Evolutionary conservation across 106 monocot genomes (phyloP).

Genomic region (Phalaenopsis equestris): DNA sequence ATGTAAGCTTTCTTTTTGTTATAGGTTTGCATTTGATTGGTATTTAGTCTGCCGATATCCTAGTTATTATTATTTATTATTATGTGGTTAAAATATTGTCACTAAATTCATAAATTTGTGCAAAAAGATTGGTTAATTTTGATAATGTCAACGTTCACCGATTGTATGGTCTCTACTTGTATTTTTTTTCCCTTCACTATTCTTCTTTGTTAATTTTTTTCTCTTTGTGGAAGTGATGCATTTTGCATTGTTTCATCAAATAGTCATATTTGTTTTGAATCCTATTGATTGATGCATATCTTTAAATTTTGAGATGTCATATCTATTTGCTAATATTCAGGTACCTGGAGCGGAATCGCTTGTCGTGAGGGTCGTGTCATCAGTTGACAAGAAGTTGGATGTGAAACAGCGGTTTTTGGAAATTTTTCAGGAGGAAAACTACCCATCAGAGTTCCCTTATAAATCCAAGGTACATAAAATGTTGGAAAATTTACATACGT

Average conservation of each 20-base stretch:
- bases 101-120: too few species aligned
- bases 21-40: background rate
- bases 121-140: background rate
- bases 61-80: background rate
- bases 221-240: background rate
- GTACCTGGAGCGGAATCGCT: conserved; percentile 85
- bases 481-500: too few species aligned
- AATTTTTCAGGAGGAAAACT: conserved; percentile 97
- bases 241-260: background rate
- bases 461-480: conserved; percentile 76
- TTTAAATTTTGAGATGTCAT: background rate
- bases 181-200: background rate
- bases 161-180: background rate
- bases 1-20: background rate
- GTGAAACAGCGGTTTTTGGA: conserved; percentile 92
- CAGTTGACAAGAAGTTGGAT: conserved; percentile 97
- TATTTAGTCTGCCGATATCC: background rate
- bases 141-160: background rate
- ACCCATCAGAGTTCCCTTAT: conserved; percentile 89
- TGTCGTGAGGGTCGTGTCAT: conserved; percentile 96
- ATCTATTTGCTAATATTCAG: conserved; percentile 22
- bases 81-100: too few species aligned
- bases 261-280: background rate
- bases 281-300: background rate
- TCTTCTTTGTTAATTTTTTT: background rate